These are phyloP conservation scores for Penicillium pancosmium DNA, from an alignment of 495 filamentous ascomycete species.

Conservation along the genomic window DNA sequence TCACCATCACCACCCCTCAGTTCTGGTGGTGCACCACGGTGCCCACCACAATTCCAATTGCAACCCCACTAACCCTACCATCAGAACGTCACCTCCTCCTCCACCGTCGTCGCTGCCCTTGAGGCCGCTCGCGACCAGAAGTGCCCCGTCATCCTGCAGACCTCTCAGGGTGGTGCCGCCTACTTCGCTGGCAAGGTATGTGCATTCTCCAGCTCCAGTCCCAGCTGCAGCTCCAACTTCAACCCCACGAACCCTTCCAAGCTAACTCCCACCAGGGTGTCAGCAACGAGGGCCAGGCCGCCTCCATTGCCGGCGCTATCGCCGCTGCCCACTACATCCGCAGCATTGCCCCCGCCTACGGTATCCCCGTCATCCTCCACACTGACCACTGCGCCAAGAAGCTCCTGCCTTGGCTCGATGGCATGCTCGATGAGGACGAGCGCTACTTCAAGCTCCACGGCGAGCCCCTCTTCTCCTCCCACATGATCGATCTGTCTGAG, in stretches of 20 bases:
- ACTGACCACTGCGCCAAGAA: conserved; percentile 95
- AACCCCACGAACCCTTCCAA: not conserved
- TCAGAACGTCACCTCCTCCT: conserved; percentile 87
- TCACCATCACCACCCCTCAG: not conserved
- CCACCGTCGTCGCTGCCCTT: conserved; percentile 82
- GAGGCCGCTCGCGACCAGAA: conserved; percentile 92
- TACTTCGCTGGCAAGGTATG: conserved; percentile 89
- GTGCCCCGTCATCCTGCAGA: conserved; percentile 85
- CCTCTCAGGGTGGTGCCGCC: conserved; percentile 90
- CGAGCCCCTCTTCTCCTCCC: conserved; percentile 89
- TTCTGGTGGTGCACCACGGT: not conserved
- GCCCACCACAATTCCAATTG: not conserved
- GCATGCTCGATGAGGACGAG: conserved; percentile 92
- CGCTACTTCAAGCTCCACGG: conserved; percentile 87
- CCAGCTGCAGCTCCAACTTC: not conserved
- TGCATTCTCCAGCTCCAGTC: not conserved
- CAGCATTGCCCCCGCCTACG: conserved; percentile 82
- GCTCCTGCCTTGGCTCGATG: conserved; percentile 93
- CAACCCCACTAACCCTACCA: not conserved
- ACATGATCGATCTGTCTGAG: conserved; percentile 98
- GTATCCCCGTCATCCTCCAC: conserved; percentile 88
- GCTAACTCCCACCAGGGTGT: conserved; percentile 61
- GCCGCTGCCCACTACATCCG: conserved; percentile 95
- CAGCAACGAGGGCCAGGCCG: conserved; percentile 80
- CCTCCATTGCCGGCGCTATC: conserved; percentile 83